Conservation (phyloP, 2,329 filamentous ascomycete genomes). For the Mycosphaerella sp. region DNA sequence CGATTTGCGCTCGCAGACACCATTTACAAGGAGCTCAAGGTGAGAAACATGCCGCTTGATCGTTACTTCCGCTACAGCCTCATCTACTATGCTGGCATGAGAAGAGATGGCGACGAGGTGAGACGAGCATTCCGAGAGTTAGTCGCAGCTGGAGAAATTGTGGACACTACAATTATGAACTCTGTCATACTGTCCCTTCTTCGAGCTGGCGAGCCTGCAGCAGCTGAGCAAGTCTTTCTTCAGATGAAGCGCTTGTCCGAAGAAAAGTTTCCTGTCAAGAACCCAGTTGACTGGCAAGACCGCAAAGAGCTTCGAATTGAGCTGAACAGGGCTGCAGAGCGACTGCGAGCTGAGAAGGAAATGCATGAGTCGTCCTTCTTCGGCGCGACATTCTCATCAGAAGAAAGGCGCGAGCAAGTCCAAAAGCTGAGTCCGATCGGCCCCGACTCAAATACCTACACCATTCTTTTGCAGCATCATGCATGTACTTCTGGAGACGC, state of each 20-base stretch:
- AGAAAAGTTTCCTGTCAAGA: conserved; percentile 30
- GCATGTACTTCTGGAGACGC: conserved; percentile 64
- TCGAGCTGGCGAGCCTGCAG: conserved; percentile 64
- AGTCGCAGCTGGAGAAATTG: conserved; percentile 76
- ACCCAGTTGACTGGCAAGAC: conserved; percentile 39
- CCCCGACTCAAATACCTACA: conserved; percentile 73
- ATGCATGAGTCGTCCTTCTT: conserved; percentile 44
- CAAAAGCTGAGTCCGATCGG: conserved; percentile 62
- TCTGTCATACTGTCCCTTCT: conserved; percentile 76
- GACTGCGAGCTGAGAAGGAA: conserved; percentile 44
- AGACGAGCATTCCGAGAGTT: conserved; percentile 73
- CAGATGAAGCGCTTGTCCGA: conserved; percentile 67
- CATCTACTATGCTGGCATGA: conserved; percentile 77
- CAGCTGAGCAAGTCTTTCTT: conserved; percentile 74
- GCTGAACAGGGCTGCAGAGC: conserved; percentile 42
- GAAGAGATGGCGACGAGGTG: conserved; percentile 65
- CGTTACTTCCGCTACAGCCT: conserved; percentile 75
- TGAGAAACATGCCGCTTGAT: conserved; percentile 61
- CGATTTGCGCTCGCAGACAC: conserved; percentile 80
- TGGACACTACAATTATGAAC: conserved; percentile 83
- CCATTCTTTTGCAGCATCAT: conserved; percentile 71
- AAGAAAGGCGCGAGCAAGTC: conserved; percentile 43
- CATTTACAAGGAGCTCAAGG: conserved; percentile 73
- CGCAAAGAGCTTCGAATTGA: conserved; percentile 42
- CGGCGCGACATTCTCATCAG: conserved; percentile 21